These are phyloP conservation scores for Lachancea sp. DNA, from an alignment of 805 yeast genomes.

Conservation along the genomic window DNA sequence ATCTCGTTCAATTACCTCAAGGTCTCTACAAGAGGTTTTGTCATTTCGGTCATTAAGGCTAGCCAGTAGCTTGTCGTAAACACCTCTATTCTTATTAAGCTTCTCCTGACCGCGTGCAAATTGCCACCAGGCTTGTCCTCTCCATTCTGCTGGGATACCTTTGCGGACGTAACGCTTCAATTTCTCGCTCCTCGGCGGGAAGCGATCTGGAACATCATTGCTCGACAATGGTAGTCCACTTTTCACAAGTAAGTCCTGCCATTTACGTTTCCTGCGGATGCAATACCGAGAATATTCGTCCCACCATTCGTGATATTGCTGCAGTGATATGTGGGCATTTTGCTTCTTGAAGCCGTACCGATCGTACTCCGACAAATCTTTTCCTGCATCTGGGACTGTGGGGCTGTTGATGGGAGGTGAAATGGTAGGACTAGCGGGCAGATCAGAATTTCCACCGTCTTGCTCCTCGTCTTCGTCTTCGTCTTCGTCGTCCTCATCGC, in stretches of 20 bases:
- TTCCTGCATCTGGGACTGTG: background rate
- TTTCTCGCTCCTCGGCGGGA: constrained; percentile 74
- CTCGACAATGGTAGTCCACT: constrained; percentile 49
- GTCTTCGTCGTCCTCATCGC: constrained; percentile 4
- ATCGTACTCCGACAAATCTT: constrained; percentile 41
- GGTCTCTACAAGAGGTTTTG: constrained; percentile 38
- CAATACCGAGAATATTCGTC: constrained; percentile 55
- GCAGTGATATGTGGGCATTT: constrained; percentile 44
- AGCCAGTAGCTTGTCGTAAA: constrained; percentile 59
- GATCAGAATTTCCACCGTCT: constrained; percentile 2
- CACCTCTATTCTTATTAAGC: constrained; percentile 61
- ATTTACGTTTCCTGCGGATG: constrained; percentile 61
- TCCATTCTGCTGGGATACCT: constrained; percentile 96
- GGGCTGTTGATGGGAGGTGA: constrained; percentile 1
- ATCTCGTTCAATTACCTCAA: constrained; percentile 92
- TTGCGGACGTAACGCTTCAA: constrained; percentile 75
- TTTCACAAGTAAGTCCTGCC: constrained; percentile 62
- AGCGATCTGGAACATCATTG: constrained; percentile 51
- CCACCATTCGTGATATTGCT: constrained; percentile 74
- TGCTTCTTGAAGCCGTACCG: constrained; percentile 83
- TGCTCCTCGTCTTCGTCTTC: constrained; percentile 1
- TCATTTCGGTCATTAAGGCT: constrained; percentile 8
- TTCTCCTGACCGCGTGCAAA: constrained; percentile 81
- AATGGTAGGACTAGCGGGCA: background rate
- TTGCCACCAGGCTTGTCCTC: constrained; percentile 96